These are phyloP conservation scores for Melaleuca quinquenervia DNA, from an alignment of 345 rosid species.

Conservation along the genomic window DNA sequence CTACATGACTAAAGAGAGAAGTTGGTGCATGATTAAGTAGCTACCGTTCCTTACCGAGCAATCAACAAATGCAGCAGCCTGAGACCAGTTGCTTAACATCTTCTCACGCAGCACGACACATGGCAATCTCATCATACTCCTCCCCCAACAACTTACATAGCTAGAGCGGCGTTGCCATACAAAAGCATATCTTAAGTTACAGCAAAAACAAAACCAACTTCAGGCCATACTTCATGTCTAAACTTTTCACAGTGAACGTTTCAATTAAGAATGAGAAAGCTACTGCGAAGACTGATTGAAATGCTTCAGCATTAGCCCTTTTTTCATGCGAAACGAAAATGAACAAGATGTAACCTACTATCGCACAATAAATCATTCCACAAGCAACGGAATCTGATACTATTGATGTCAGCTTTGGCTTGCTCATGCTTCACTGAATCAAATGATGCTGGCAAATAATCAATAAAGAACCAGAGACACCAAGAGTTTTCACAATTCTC, in stretches of 20 bases:
- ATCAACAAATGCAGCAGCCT: background rate
- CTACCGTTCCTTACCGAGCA: background rate
- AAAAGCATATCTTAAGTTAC: background rate
- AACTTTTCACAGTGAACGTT: background rate
- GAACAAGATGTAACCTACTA: background rate
- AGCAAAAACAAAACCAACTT: background rate
- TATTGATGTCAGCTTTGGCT: background rate
- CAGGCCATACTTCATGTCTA: background rate
- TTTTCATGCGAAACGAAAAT: background rate
- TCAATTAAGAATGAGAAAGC: background rate
- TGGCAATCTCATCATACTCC: background rate
- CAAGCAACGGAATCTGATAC: background rate
- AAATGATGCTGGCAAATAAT: background rate
- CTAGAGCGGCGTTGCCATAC: background rate
- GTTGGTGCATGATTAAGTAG: background rate
- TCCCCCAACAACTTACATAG: background rate
- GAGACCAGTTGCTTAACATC: background rate
- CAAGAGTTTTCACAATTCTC: background rate
- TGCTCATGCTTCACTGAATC: background rate
- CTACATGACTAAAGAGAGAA: background rate
- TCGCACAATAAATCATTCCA: background rate
- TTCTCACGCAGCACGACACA: background rate
- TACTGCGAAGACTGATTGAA: background rate
- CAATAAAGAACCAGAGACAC: background rate
- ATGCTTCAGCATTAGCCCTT: background rate